phyloP scores from a whole-genome alignment of 352 stramenopile species.

The Elongisporangium prolatum region DNA sequence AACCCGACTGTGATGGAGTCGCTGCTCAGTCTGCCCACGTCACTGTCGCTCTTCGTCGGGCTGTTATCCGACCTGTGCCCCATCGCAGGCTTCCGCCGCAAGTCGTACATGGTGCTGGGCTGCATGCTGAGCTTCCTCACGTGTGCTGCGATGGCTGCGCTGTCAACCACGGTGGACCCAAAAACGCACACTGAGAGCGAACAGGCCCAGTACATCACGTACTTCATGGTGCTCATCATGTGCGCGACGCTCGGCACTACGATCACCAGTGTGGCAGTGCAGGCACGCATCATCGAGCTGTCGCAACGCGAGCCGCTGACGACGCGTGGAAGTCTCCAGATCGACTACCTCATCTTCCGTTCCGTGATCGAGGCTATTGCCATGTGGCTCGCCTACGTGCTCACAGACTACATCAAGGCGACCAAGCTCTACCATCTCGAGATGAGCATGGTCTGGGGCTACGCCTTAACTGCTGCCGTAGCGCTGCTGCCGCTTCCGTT shows the following conservation, averaged over 20 bases:
- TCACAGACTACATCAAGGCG: constrained; percentile 36
- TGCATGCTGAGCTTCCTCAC: constrained; percentile 53
- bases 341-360: constrained; percentile 71
- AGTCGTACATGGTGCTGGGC: constrained; percentile 90
- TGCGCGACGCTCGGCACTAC: constrained; percentile 78
- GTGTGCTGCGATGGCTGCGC: constrained; percentile 43
- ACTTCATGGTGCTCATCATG: constrained; percentile 69
- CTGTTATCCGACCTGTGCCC: constrained; percentile 83
- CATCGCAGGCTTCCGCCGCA: constrained; percentile 81
- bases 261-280: constrained; percentile 79
- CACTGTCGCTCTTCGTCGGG: constrained; percentile 82
- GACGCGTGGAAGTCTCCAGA: constrained; percentile 69
- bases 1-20: constrained; percentile 56
- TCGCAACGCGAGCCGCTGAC: constrained; percentile 73
- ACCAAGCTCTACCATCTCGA: constrained; percentile 42
- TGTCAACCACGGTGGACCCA: constrained; percentile 38
- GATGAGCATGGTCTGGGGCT: constrained; percentile 45
- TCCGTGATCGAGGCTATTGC: constrained; percentile 40
- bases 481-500: constrained; percentile 53
- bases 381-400: constrained; percentile 37
- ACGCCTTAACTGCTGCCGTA: constrained; percentile 31
- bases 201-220: constrained; percentile 32
- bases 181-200: constrained; percentile 17
- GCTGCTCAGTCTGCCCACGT: constrained; percentile 84
- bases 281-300: constrained; percentile 78